Conservation (phyloP, 2,329 filamentous ascomycete genomes). For the Pyrenochaeta sp. region DNA sequence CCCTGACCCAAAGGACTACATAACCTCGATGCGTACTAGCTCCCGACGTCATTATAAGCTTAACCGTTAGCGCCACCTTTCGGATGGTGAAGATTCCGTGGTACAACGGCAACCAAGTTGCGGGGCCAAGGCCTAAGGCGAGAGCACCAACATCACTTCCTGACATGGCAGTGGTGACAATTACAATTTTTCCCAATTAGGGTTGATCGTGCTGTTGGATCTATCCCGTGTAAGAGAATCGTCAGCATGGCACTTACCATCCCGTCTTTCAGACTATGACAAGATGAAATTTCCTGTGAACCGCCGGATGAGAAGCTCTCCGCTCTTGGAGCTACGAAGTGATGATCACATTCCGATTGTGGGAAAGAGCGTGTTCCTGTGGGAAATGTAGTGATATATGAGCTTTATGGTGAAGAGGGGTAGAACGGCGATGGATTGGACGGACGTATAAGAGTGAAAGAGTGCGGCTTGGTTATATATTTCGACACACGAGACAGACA, state of each 20-base stretch:
- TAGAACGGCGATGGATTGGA: background rate
- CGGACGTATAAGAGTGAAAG: background rate
- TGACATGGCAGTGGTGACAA: background rate
- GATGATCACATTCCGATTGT: background rate
- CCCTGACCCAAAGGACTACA: slow-evolving; percentile 5
- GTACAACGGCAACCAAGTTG: background rate
- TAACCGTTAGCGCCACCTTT: background rate
- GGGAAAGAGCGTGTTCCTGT: background rate
- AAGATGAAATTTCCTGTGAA: background rate
- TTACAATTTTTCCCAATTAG: background rate
- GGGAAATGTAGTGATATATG: background rate
- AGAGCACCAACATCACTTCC: background rate
- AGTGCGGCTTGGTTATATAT: background rate
- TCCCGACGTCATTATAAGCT: slow-evolving; percentile 13
- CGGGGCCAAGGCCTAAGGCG: background rate
- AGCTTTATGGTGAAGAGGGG: background rate
- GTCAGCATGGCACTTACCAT: background rate
- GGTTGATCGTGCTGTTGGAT: background rate
- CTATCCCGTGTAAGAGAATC: background rate
- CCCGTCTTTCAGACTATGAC: background rate
- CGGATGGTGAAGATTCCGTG: background rate
- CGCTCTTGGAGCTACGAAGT: background rate
- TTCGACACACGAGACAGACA: background rate
- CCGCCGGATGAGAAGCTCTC: background rate
- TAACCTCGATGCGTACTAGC: slow-evolving; percentile 1